These are phyloP conservation scores for Colletotrichum higginsianum DNA, from an alignment of 2,329 filamentous ascomycete genomes.

Conservation along the genomic window DNA sequence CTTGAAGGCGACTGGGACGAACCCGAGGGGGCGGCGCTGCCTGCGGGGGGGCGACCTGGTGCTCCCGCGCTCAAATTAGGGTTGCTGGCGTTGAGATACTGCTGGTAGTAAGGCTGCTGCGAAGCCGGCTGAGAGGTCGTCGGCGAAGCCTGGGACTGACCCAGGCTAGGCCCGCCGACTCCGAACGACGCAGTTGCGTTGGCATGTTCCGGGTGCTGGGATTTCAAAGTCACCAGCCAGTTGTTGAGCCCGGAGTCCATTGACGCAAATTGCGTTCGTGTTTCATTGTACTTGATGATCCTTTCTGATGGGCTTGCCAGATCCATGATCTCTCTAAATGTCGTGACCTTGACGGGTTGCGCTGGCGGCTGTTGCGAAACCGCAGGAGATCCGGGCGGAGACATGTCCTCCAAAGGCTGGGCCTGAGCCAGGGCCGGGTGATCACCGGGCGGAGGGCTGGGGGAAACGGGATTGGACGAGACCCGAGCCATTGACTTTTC, in stretches of 20 bases:
- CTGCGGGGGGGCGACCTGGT: constrained; percentile 49
- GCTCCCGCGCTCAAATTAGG: constrained; percentile 50
- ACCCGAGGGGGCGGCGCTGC: constrained; percentile 55
- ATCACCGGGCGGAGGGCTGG: constrained; percentile 56
- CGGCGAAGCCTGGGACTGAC: constrained; percentile 40
- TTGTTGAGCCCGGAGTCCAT: constrained; percentile 81
- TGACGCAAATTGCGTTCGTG: constrained; percentile 77
- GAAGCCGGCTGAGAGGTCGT: constrained; percentile 46
- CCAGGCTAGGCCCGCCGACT: constrained; percentile 41
- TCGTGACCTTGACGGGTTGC: constrained; percentile 59
- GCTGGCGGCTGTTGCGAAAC: constrained; percentile 41
- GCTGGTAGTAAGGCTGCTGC: constrained; percentile 69
- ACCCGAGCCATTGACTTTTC: constrained; percentile 59
- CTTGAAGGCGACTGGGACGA: constrained; percentile 58
- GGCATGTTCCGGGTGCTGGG: constrained; percentile 64
- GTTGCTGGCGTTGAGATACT: constrained; percentile 67
- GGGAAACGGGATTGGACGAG: constrained; percentile 53
- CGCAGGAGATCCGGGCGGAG: constrained; percentile 42
- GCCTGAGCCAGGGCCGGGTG: constrained; percentile 51
- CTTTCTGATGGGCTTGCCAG: constrained; percentile 77
- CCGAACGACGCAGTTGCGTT: constrained; percentile 53
- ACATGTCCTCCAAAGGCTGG: constrained; percentile 16
- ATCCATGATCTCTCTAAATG: constrained; percentile 84
- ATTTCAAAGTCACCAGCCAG: constrained; percentile 66
- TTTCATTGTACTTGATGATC: constrained; percentile 80